Evolutionary conservation across 176 grass and related monocot genomes (phyloP).

Genomic region (Urochloa ruziziensis): DNA sequence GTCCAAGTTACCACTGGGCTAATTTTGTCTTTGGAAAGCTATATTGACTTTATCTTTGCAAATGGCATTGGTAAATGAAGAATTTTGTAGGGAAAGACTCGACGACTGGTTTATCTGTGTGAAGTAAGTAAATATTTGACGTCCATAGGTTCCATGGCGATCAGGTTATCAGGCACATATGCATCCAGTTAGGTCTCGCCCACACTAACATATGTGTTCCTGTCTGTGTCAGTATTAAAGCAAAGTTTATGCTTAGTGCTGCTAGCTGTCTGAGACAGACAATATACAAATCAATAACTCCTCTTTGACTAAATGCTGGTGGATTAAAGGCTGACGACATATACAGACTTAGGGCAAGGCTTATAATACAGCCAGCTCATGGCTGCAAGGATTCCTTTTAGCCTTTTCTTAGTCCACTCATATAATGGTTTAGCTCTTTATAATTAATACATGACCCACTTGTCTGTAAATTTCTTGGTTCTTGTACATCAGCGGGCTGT

Average conservation of each 20-base stretch:
- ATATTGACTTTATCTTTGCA: not conserved
- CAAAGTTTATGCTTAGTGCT: not conserved
- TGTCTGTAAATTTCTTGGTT: too few relatives aligned
- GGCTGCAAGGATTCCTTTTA: too few relatives aligned
- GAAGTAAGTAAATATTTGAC: not conserved
- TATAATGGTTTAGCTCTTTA: too few relatives aligned
- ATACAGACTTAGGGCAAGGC: too few relatives aligned
- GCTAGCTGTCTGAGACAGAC: conserved; percentile 12
- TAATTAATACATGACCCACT: too few relatives aligned
- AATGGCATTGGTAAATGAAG: not conserved
- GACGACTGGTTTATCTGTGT: not conserved
- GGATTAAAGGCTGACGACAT: not conserved
- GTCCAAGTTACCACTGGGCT: not conserved
- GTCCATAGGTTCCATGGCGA: not conserved
- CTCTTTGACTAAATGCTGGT: not conserved
- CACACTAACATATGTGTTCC: not conserved
- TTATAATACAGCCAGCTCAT: too few relatives aligned
- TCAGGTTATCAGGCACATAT: not conserved
- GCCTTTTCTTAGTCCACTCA: too few relatives aligned
- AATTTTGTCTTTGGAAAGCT: not conserved
- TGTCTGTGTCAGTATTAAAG: not conserved
- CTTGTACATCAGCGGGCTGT: too few relatives aligned
- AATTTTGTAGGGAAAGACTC: not conserved
- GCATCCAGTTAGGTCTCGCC: not conserved
- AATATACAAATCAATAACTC: not conserved